phyloP scores from a whole-genome alignment of 495 filamentous ascomycete genomes.

The Letharia columbiana region DNA sequence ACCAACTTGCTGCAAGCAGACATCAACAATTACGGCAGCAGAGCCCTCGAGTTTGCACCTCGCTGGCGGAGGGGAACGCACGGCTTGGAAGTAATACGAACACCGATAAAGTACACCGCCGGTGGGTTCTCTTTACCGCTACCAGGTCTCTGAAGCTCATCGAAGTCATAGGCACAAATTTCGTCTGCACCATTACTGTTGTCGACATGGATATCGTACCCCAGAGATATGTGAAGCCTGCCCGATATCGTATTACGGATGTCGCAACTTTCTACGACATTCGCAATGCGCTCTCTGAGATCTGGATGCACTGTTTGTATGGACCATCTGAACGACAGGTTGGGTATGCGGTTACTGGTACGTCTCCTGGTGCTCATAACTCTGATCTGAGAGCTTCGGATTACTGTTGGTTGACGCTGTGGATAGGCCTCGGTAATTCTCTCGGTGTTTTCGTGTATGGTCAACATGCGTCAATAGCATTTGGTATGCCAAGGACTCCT shows the following conservation, averaged over 20 bases:
- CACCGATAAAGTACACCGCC: background rate
- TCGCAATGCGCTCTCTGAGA: background rate
- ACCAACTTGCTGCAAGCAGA: background rate
- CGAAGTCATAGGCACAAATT: background rate
- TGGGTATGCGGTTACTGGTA: too few species aligned
- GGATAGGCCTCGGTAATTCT: too few species aligned
- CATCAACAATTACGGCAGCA: background rate
- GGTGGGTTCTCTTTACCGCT: background rate
- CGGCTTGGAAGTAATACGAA: background rate
- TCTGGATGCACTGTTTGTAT: background rate
- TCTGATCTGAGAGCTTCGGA: too few species aligned
- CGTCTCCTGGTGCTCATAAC: too few species aligned
- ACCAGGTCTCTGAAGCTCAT: background rate
- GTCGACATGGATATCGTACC: background rate
- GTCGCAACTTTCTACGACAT: background rate
- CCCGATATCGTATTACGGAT: background rate
- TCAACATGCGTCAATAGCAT: background rate
- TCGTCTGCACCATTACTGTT: background rate
- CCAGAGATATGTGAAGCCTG: background rate
- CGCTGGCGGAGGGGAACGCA: background rate
- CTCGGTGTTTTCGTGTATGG: too few species aligned
- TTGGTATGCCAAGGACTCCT: background rate
- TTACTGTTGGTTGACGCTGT: too few species aligned
- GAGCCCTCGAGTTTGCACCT: background rate
- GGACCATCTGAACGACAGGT: too few species aligned